A percentile compares a stretch with the other conserved stretches of the same genome.
phyloP scores from a whole-genome alignment of 108 stramenopile species.

The Nitzschia sp. region DNA sequence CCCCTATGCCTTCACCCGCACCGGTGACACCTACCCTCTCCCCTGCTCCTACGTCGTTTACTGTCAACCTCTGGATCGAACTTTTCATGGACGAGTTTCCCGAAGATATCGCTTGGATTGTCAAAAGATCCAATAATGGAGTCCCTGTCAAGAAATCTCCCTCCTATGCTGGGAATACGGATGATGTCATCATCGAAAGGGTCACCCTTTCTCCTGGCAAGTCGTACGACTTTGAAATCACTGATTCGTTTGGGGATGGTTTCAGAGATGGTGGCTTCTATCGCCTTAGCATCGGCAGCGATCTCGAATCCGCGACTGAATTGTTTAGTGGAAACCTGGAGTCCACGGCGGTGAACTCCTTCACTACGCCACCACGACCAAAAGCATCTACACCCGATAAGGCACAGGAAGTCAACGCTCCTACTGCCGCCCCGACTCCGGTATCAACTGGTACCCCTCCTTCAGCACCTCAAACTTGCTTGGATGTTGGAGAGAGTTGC shows the following conservation, averaged over 20 bases:
- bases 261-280: constrained; percentile 14
- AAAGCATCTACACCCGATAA: too few relatives aligned
- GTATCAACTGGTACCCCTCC: neutral
- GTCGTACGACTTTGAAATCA: constrained; percentile 13
- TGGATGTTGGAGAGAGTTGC: too few relatives aligned
- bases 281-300: neutral
- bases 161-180: neutral
- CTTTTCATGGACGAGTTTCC: constrained; percentile 18
- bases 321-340: neutral
- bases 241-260: constrained; percentile 24
- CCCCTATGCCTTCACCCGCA: neutral
- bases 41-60: constrained; percentile 10
- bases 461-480: too few relatives aligned
- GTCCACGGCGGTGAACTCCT: too few relatives aligned
- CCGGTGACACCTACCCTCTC: neutral
- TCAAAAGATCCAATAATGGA: constrained; percentile 7
- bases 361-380: too few relatives aligned
- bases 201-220: constrained; percentile 4
- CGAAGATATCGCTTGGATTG: constrained; percentile 9
- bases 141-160: neutral
- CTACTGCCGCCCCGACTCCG: neutral
- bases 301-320: neutral
- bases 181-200: constrained; percentile 7
- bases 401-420: too few relatives aligned
- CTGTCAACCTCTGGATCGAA: constrained; percentile 11